Evolutionary conservation across 176 grass and related monocot species (phyloP), one percentile per base, ranked within the genome.

Genomic region (Zea mays): DNA sequence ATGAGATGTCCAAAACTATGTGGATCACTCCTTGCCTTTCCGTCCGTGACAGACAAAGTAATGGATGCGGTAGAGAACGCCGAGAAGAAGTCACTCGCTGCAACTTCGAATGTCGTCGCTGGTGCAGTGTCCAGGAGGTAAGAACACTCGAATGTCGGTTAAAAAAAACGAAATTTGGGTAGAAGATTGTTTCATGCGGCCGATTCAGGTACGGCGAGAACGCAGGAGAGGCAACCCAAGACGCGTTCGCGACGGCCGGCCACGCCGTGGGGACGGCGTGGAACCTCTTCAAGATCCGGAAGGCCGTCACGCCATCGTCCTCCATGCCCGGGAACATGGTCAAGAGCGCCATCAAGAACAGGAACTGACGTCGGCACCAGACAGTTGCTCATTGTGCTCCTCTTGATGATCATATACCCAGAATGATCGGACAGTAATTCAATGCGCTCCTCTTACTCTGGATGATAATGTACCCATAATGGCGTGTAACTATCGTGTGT

Each of bases 201-300:
- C 15, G 0, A 17, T 61, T 75, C 61, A 97, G 96, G 85, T 94
- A 80, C 38, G 96, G 96, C 33, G 96, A 94, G 34, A 85, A 62
- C 27, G 96, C 92, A 8, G 89, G 96, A 51, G 87, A 92, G 67
- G 87, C 92, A 48, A 98, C 95, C 0, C 57, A 86, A 13, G 92
- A 98, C 59, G 92, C 82, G 34, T 98, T 98, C 66, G 95, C 91
- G 10, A 83, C 95, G 7, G 87, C 90, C 33, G 89, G 92, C 9
- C 91, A 98, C 75, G 84, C 89, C 51, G 83, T 98, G 8, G 96
- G 96, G 20, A 94, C 96, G 41, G 96, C 96, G 4, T 98, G 92
- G 92, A 98, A 98, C 87, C 16, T 94, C 33, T 98, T 94, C 87
- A 94, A 92, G 83, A 89, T 98, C 59, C 76, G 92, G 48, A 94